Evolutionary conservation across 225 moss, liverwort and hornwort genomes (phyloP), one percentile per base, ranked within the genome.

Genomic region (Anthoceros angustus): DNA sequence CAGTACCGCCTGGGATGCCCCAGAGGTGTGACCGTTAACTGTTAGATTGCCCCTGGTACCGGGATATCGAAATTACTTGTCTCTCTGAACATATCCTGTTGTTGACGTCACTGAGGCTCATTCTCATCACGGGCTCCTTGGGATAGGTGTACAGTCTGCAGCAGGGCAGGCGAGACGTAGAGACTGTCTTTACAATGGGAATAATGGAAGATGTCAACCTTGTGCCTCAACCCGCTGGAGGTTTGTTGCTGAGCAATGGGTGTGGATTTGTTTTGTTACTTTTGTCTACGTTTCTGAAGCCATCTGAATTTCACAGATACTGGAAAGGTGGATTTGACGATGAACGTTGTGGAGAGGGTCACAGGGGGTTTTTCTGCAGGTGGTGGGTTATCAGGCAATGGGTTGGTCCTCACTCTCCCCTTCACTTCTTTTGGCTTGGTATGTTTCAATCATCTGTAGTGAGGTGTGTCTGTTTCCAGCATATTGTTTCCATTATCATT

Each of bases 171-270:
- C 81, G 92, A 64, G 98, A 98, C 77, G 98, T 92, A 32, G 84
- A 89, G 72, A 98, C 98, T 65, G 98, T 98, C 62, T 98, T 98
- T 68, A 98, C 87, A 23, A 98, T 98, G 98, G 98, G 98, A 71
- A 89, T 98, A 61, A 98, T 92, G 98, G 98, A 98, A 77, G 98
- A 98, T 80, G 98, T 98, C 16, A 98, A 98, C 73, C 81, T 98
- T 74, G 87, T 98, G 72, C 98, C 98, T 60, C 98, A 98, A 70
- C 89, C 98, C 82, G 98, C 98, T 72, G 89, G 98, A 67, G 98
- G 98, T 98, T 70, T 73, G 90, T 69, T 25, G 0, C 32, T 40
- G 32, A 0, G 23, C 43, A 62, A 7, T 48, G 43, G 32, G 4
- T 32, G 32, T 32, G 32, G 2, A 32, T 32, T 32, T 32, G 32